Conservation (phyloP, 768 basidiomycete genomes). For the Cystofilobasidium ferigula region DNA sequence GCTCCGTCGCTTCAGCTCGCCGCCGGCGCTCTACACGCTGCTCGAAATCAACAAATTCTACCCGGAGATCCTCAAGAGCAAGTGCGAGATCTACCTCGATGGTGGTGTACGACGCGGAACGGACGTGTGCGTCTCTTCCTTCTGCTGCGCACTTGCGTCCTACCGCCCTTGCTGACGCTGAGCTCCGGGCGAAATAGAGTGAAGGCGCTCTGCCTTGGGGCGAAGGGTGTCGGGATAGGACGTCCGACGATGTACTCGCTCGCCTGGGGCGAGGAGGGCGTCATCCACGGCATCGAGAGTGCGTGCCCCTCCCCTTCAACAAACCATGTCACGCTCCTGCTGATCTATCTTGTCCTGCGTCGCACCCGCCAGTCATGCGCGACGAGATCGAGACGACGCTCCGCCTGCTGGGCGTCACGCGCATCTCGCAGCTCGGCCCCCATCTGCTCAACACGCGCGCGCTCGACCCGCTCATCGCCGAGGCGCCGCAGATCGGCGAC, state of each 20-base stretch:
- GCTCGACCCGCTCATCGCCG: constrained; percentile 16
- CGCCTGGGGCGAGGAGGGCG: constrained; percentile 40
- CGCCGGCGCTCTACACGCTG: constrained; percentile 48
- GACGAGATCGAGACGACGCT: constrained; percentile 43
- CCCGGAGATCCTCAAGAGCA: constrained; percentile 60
- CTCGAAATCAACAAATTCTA: constrained; percentile 59
- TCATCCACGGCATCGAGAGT: constrained; percentile 37
- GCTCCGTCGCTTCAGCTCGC: constrained; percentile 28
- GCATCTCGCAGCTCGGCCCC: constrained; percentile 38
- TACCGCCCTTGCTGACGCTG: too few relatives aligned
- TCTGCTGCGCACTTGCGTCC: background rate
- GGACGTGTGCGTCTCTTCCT: constrained; percentile 40
- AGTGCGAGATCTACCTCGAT: constrained; percentile 51
- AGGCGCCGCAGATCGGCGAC: constrained; percentile 3
- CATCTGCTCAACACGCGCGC: constrained; percentile 31
- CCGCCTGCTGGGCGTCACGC: constrained; percentile 40
- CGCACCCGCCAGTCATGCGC: constrained; percentile 35
- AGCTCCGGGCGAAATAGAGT: constrained; percentile 65
- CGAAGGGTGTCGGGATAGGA: constrained; percentile 38
- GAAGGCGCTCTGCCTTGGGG: constrained; percentile 68
- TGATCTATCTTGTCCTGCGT: background rate
- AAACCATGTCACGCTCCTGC: background rate
- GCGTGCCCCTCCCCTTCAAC: constrained; percentile 24
- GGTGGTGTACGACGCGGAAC: constrained; percentile 73
- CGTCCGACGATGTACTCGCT: constrained; percentile 41